These are phyloP conservation scores for Xylariales sp. DNA, from an alignment of 2,329 filamentous ascomycete species.

Conservation along the genomic window DNA sequence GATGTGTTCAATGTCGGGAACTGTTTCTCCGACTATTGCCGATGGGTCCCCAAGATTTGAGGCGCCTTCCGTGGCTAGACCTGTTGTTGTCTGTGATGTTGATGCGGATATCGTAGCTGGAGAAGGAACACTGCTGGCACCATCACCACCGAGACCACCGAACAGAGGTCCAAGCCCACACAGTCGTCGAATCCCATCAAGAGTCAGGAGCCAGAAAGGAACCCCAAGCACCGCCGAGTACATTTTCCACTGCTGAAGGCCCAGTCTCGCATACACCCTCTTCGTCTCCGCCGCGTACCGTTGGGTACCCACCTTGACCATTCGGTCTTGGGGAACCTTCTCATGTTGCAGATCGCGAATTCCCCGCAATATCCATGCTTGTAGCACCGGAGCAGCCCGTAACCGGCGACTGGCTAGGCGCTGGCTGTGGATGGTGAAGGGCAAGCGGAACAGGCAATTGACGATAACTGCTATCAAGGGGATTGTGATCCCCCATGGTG, in stretches of 20 bases:
- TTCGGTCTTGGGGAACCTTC: constrained; percentile 5
- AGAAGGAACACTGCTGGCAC: too few species aligned
- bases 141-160: constrained; percentile 33
- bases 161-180: too few species aligned
- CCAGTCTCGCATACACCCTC: constrained; percentile 28
- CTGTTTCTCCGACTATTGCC: constrained; percentile 8
- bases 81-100: too few species aligned
- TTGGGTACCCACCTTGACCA: constrained; percentile 21
- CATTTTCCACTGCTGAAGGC: constrained; percentile 44
- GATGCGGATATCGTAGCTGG: too few species aligned
- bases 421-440: constrained; percentile 37
- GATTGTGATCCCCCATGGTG: constrained; percentile 52
- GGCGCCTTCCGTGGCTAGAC: too few species aligned
- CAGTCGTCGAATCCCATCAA: constrained; percentile 47
- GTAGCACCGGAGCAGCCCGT: constrained; percentile 25
- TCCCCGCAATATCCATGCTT: constrained; percentile 29
- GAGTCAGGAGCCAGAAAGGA: constrained; percentile 44
- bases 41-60: too few species aligned
- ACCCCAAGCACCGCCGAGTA: constrained; percentile 35
- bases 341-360: constrained; percentile 16
- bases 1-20: constrained; percentile 17
- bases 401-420: constrained; percentile 24
- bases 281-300: constrained; percentile 19
- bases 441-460: constrained; percentile 41
- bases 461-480: constrained; percentile 46